A percentile compares a stretch with the other conserved stretches of the same genome.
phyloP scores from a whole-genome alignment of 2,329 filamentous ascomycete genomes.

The Xylariaceae sp. region DNA sequence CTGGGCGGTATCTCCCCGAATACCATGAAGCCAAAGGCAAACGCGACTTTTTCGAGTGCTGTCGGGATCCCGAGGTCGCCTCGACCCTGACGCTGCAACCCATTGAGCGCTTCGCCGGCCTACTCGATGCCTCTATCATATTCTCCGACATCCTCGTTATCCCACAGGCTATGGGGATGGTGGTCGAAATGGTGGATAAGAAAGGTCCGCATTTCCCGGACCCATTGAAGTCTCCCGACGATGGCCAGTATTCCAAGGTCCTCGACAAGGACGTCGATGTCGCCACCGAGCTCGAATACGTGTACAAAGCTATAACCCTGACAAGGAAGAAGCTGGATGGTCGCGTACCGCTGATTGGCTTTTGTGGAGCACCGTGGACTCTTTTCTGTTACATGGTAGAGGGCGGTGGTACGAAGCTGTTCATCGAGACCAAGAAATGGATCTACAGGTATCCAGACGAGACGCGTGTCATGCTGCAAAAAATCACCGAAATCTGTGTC shows the following conservation, averaged over 20 bases:
- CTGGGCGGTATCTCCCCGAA: slow-evolving; percentile 95
- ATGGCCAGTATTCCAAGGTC: slow-evolving; percentile 82
- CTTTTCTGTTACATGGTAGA: slow-evolving; percentile 99
- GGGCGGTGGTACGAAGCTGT: slow-evolving; percentile 93
- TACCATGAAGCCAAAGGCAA: slow-evolving; percentile 94
- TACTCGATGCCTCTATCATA: slow-evolving; percentile 96
- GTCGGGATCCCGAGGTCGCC: slow-evolving; percentile 88
- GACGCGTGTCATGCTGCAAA: slow-evolving; percentile 81
- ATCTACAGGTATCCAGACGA: slow-evolving; percentile 87
- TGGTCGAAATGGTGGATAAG: slow-evolving; percentile 97
- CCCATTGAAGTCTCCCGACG: slow-evolving; percentile 78
- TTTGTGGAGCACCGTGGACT: slow-evolving; percentile 97
- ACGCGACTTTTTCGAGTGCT: slow-evolving; percentile 97
- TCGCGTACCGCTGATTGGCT: slow-evolving; percentile 90
- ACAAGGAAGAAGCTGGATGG: slow-evolving; percentile 88
- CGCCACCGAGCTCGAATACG: slow-evolving; percentile 84
- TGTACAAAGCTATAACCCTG: slow-evolving; percentile 93
- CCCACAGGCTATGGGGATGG: slow-evolving; percentile 97
- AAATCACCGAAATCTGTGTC: slow-evolving; percentile 93
- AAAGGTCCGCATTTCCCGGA: slow-evolving; percentile 94
- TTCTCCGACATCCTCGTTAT: slow-evolving; percentile 99
- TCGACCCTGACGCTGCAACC: slow-evolving; percentile 94
- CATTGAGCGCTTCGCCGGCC: slow-evolving; percentile 86
- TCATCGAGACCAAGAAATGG: slow-evolving; percentile 95
- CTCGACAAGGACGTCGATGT: slow-evolving; percentile 84